These are phyloP conservation scores for Gossypium longicalyx DNA, from an alignment of 345 rosid species.

Conservation along the genomic window DNA sequence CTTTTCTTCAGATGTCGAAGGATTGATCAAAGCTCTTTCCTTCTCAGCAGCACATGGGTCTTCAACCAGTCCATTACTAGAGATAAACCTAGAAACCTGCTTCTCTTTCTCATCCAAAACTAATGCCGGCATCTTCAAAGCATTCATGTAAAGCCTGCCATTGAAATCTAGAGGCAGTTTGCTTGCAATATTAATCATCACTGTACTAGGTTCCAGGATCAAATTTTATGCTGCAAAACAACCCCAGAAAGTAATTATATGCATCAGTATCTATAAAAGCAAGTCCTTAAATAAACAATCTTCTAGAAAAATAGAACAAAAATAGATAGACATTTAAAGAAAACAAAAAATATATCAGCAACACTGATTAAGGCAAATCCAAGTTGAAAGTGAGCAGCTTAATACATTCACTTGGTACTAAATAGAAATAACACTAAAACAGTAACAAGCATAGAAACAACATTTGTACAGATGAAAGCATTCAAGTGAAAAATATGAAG, in stretches of 20 bases:
- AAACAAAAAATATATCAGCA: not conserved
- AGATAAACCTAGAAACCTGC: constrained; percentile 54
- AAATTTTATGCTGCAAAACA: constrained; percentile 50
- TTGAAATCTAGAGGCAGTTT: constrained; percentile 46
- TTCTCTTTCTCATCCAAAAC: constrained; percentile 80
- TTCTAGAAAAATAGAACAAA: not conserved
- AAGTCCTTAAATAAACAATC: not conserved
- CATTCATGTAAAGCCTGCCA: constrained; percentile 52
- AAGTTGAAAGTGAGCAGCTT: not conserved
- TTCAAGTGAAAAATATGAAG: not conserved
- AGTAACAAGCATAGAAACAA: not conserved
- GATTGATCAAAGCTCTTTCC: constrained; percentile 82
- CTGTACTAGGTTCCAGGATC: constrained; percentile 48
- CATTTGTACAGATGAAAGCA: not conserved
- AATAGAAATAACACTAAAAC: not conserved
- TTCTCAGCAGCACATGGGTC: constrained; percentile 87
- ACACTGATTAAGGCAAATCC: too few relatives aligned
- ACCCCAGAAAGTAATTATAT: not conserved
- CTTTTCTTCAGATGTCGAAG: constrained; percentile 79
- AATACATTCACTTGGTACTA: not conserved
- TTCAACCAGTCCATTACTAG: constrained; percentile 78
- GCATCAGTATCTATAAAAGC: not conserved
- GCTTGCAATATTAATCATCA: constrained; percentile 45
- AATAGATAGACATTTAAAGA: too few relatives aligned
- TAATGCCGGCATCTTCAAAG: constrained; percentile 79